phyloP scores from a whole-genome alignment of 2,329 filamentous ascomycete genomes.

The Aspergillus neoniger region DNA sequence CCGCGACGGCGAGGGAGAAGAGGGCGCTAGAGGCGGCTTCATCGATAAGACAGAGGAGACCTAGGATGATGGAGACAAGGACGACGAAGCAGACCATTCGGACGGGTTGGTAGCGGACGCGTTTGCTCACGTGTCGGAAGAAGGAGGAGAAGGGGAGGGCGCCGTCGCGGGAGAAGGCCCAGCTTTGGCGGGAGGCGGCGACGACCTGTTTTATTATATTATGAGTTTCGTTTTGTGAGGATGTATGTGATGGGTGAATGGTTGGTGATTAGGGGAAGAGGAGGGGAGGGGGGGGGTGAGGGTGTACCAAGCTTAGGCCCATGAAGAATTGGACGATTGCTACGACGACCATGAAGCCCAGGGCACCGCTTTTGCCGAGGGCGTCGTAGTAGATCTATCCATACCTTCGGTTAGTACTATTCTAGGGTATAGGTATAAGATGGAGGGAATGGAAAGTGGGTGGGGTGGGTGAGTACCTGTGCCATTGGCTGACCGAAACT shows the following conservation, averaged over 20 bases:
- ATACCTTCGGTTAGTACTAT: background rate
- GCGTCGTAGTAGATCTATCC: conserved; percentile 61
- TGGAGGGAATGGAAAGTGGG: background rate
- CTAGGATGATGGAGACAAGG: conserved; percentile 53
- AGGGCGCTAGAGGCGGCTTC: conserved; percentile 58
- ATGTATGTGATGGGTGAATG: no score
- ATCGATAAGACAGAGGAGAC: conserved; percentile 59
- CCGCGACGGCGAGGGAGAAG: conserved; percentile 56
- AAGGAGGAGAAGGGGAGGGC: conserved; percentile 61
- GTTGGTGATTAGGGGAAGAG: no score
- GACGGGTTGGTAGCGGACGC: conserved; percentile 59
- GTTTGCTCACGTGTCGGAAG: conserved; percentile 57
- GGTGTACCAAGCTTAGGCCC: conserved; percentile 54
- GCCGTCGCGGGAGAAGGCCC: conserved; percentile 64
- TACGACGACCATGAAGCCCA: conserved; percentile 60
- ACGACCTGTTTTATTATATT: conserved; percentile 45
- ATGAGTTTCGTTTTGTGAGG: no score
- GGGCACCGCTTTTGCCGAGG: conserved; percentile 59
- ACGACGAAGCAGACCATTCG: conserved; percentile 60
- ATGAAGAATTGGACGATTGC: conserved; percentile 64
- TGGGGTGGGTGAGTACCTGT: conserved; percentile 30
- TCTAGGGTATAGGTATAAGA: background rate
- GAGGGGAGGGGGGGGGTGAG: no score
- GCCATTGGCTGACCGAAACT: conserved; percentile 62
- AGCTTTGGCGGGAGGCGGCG: conserved; percentile 60